A percentile compares a stretch with the other conserved stretches of the same genome.
These are phyloP conservation scores for Aspergillus sp. DNA, from an alignment of 2,329 filamentous ascomycete genomes.

Conservation along the genomic window DNA sequence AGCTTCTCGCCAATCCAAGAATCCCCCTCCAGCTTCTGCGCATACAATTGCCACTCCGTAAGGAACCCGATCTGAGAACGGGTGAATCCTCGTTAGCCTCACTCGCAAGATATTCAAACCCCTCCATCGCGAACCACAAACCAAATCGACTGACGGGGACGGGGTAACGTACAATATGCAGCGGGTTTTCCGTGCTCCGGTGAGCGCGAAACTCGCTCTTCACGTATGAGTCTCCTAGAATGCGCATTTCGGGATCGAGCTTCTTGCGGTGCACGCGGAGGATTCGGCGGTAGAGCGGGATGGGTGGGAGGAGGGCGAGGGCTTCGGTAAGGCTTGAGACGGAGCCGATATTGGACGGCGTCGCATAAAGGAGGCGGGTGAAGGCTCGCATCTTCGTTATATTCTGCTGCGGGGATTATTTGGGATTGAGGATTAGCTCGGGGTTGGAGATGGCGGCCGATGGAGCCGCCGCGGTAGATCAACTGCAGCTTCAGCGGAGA, in stretches of 20 bases:
- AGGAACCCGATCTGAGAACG: slow-evolving; percentile 79
- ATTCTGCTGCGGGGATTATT: neutral
- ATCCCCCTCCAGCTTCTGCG: slow-evolving; percentile 86
- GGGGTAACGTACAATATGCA: slow-evolving; percentile 71
- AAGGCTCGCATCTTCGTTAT: slow-evolving; percentile 34
- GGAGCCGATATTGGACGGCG: slow-evolving; percentile 40
- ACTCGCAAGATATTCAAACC: neutral
- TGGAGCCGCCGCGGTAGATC: slow-evolving; percentile 3
- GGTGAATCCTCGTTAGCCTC: slow-evolving; percentile 1
- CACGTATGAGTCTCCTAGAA: slow-evolving; percentile 89
- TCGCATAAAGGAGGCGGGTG: slow-evolving; percentile 41
- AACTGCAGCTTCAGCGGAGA: slow-evolving; percentile 8
- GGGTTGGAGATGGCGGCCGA: neutral
- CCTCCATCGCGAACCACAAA: neutral
- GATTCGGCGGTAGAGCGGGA: slow-evolving; percentile 84
- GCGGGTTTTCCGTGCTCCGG: slow-evolving; percentile 79
- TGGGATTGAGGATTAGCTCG: neutral
- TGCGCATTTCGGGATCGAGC: slow-evolving; percentile 69
- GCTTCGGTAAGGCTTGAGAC: slow-evolving; percentile 45
- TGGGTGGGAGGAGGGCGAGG: slow-evolving; percentile 77
- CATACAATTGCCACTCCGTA: slow-evolving; percentile 94
- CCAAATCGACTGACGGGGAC: neutral
- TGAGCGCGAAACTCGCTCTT: slow-evolving; percentile 91
- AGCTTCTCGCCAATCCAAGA: slow-evolving; percentile 81
- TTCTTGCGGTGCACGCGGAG: slow-evolving; percentile 82